Evolutionary conservation across 140 eudicot genomes (phyloP).

Genomic region (Ambrosia hybrid): DNA sequence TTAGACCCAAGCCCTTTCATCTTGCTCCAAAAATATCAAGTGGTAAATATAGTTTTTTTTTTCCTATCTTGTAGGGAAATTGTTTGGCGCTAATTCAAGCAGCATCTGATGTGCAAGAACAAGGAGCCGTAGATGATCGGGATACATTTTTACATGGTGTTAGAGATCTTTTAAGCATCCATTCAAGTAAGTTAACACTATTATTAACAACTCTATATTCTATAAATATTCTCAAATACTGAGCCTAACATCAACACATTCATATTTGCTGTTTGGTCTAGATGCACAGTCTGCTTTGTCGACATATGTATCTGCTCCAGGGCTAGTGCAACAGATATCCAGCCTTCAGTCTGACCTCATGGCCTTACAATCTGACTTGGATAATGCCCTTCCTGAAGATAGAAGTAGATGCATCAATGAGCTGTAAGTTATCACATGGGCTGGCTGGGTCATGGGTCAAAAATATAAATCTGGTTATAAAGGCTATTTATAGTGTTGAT

Average conservation of each 20-base stretch:
- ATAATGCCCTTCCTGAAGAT: conserved; percentile 89
- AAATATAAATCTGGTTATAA: neutral
- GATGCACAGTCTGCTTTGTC: conserved; percentile 86
- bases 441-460: neutral
- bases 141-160: conserved; percentile 95
- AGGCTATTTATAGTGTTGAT: no score
- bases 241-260: no score
- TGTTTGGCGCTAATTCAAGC: conserved; percentile 86
- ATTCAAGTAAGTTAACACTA: conserved; percentile 67
- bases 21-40: no score
- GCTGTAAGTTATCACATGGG: conserved; percentile 57
- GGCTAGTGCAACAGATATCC: conserved; percentile 86
- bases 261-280: conserved; percentile 10
- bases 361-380: conserved; percentile 84
- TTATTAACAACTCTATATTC: neutral
- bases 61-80: conserved; percentile 50
- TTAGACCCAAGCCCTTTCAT: no score
- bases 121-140: conserved; percentile 99
- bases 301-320: conserved; percentile 95
- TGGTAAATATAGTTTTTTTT: neutral
- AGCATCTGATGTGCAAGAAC: conserved; percentile 93
- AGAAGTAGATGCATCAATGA: conserved; percentile 93
- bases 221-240: no score
- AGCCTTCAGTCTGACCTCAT: conserved; percentile 83
- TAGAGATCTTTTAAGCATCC: conserved; percentile 93